Percentiles rank a stretch among this genome's conserved stretches.
These are phyloP conservation scores for Suhomyces ambrosiae DNA, from an alignment of 1,139 yeast species.

Conservation along the genomic window DNA sequence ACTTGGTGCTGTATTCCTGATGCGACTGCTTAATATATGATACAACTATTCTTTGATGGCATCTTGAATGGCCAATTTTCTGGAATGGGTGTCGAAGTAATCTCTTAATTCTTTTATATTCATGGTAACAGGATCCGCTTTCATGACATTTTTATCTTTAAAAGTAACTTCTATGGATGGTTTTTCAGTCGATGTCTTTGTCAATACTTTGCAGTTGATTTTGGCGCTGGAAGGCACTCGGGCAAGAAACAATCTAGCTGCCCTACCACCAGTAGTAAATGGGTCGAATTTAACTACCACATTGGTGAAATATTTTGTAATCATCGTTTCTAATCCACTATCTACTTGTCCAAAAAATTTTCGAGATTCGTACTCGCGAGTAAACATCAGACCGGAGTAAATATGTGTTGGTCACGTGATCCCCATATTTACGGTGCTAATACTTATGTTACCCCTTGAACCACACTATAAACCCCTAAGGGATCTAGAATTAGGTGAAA, in stretches of 20 bases:
- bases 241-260: constrained; percentile 79
- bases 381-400: not conserved
- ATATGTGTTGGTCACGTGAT: constrained; percentile 4
- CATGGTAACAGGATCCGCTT: constrained; percentile 63
- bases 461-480: too few relatives aligned
- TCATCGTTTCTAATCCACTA: constrained; percentile 47
- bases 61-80: constrained; percentile 67
- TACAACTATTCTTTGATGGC: constrained; percentile 40
- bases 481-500: too few relatives aligned
- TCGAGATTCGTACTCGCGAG: constrained; percentile 4
- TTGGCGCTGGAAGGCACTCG: constrained; percentile 74
- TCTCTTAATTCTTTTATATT: constrained; percentile 57
- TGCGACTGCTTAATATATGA: not conserved
- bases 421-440: too few relatives aligned
- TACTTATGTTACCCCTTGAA: too few relatives aligned
- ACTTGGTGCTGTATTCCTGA: not conserved
- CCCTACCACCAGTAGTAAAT: constrained; percentile 69
- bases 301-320: constrained; percentile 80
- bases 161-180: constrained; percentile 74
- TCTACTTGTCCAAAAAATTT: constrained; percentile 6
- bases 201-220: constrained; percentile 57
- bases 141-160: constrained; percentile 76
- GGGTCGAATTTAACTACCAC: constrained; percentile 84
- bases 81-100: constrained; percentile 67
- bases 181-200: constrained; percentile 41